Percentiles rank a stretch among this genome's conserved stretches.
Evolutionary conservation across 2,329 filamentous ascomycete species (phyloP).

Genomic region (Trichoderma atrobrunneum): DNA sequence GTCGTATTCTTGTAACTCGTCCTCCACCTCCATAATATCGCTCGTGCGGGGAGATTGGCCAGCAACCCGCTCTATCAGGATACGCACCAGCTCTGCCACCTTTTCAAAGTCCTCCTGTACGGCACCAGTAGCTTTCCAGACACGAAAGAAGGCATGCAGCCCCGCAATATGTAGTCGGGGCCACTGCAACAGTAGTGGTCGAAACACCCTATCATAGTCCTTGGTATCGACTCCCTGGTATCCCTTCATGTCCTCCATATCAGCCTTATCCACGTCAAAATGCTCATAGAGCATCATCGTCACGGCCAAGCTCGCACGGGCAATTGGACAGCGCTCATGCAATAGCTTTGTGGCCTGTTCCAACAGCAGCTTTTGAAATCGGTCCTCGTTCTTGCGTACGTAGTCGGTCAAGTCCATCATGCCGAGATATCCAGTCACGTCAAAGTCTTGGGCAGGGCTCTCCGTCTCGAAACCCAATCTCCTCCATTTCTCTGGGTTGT

Average conservation of each 20-base stretch:
- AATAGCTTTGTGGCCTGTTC: conserved; percentile 77
- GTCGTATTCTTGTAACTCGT: conserved; percentile 82
- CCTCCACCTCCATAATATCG: conserved; percentile 82
- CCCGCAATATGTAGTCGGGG: conserved; percentile 82
- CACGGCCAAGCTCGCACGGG: conserved; percentile 79
- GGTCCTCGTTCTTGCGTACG: conserved; percentile 85
- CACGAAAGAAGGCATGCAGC: conserved; percentile 79
- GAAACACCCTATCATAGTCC: conserved; percentile 82
- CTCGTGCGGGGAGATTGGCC: conserved; percentile 78
- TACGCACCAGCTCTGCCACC: conserved; percentile 84
- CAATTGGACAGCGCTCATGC: conserved; percentile 78
- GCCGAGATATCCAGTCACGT: conserved; percentile 80
- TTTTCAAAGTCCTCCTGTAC: conserved; percentile 87
- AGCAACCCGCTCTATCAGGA: conserved; percentile 85
- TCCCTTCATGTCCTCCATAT: conserved; percentile 72
- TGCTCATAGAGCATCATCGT: conserved; percentile 91
- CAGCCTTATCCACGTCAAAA: conserved; percentile 86
- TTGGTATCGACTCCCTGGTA: conserved; percentile 73
- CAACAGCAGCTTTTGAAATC: conserved; percentile 85
- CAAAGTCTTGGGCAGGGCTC: conserved; percentile 81
- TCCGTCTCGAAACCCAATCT: conserved; percentile 89
- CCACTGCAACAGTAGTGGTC: conserved; percentile 88
- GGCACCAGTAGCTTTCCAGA: conserved; percentile 90
- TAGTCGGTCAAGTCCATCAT: conserved; percentile 98
- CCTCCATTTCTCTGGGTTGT: conserved; percentile 90